Evolutionary conservation across 768 basidiomycete species (phyloP).

Genomic region (Chalciporus pseudorubinellus): DNA sequence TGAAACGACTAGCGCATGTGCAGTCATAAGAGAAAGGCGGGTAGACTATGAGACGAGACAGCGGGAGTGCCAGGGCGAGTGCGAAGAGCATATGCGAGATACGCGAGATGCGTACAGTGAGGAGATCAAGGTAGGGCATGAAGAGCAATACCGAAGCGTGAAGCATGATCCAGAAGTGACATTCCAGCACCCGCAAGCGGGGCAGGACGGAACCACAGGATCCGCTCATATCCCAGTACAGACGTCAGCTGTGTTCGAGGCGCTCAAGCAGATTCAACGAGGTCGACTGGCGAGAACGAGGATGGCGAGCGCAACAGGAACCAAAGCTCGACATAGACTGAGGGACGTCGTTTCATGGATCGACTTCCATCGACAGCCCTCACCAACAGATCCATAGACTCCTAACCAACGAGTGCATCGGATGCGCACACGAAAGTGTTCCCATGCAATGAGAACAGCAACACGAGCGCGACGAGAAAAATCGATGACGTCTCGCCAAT

Average conservation of each 20-base stretch:
- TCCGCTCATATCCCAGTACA: conserved; percentile 10
- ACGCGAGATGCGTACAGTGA: conserved; percentile 7
- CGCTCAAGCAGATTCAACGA: conserved; percentile 26
- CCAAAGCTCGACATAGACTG: conserved; percentile 2
- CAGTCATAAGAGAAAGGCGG: conserved; percentile 25
- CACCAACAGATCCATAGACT: conserved; percentile 25
- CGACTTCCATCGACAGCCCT: conserved; percentile 22
- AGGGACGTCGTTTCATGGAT: conserved; percentile 15
- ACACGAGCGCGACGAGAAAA: conserved; percentile 23
- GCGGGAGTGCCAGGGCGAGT: conserved; percentile 16
- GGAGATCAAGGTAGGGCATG: conserved; percentile 15
- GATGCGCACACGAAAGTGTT: conserved; percentile 18
- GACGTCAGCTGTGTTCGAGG: conserved; percentile 14
- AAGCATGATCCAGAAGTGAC: conserved; percentile 13
- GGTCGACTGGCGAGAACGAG: conserved; percentile 39
- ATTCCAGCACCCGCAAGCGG: conserved; percentile 29
- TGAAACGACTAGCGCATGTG: conserved; percentile 25
- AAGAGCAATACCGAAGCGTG: conserved; percentile 27
- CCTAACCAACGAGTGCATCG: conserved; percentile 26
- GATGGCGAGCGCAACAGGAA: conserved; percentile 22
- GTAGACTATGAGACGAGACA: conserved; percentile 20
- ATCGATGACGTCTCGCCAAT: conserved; percentile 26
- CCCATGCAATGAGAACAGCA: conserved; percentile 37
- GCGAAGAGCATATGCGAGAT: conserved; percentile 13
- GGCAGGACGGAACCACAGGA: conserved; percentile 10